Percentiles rank a stretch among this genome's conserved stretches.
Conservation (phyloP, 345 rosid genomes). For the Populus nigra region DNA sequence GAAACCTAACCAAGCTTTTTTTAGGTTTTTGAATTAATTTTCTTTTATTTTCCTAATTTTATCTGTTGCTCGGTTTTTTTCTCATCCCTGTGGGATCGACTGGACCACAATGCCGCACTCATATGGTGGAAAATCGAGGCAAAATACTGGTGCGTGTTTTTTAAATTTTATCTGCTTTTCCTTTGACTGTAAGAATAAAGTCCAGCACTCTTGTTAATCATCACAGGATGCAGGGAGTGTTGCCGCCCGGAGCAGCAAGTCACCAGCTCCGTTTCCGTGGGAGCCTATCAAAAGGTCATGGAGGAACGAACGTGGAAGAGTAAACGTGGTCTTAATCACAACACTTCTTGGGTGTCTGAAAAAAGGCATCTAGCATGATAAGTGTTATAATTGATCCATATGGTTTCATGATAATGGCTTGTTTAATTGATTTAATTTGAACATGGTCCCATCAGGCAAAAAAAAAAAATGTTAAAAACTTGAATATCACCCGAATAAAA, state of each 20-base stretch:
- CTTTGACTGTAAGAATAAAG: neutral
- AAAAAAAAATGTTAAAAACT: neutral
- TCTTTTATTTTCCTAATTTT: no score
- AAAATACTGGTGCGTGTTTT: no score
- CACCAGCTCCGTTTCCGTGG: neutral
- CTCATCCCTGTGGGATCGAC: no score
- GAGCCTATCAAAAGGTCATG: neutral
- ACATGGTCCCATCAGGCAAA: neutral
- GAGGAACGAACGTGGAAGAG: neutral
- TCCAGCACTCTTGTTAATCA: neutral
- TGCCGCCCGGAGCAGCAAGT: neutral
- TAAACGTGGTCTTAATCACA: constrained; percentile 20
- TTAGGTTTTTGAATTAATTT: no score
- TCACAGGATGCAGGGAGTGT: neutral
- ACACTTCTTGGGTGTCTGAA: constrained; percentile 2
- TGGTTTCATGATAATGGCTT: neutral
- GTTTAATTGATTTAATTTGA: neutral
- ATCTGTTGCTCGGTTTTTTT: no score
- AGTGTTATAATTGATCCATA: constrained; percentile 23
- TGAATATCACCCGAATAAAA: neutral
- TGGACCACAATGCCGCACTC: no score
- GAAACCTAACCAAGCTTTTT: no score
- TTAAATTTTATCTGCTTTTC: no score
- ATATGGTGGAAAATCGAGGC: no score
- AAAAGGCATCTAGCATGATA: neutral